Percentiles rank a stretch among this genome's conserved stretches.
Evolutionary conservation across 305 asterid genomes (phyloP).

Genomic region (Fraxinus albicans): DNA sequence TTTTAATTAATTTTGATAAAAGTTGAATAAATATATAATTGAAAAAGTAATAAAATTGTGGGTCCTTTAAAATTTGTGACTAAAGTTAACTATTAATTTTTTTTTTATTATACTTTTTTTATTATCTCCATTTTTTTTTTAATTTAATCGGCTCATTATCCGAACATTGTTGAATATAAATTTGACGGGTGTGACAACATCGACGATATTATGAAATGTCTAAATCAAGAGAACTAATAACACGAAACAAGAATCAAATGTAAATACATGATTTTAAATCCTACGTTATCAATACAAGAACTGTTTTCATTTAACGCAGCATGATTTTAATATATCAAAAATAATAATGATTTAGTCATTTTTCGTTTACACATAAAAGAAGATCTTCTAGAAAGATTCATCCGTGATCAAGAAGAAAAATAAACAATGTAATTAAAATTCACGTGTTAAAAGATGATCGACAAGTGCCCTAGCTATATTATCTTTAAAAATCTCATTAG

Average conservation of each 20-base stretch:
- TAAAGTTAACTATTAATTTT: too few relatives aligned
- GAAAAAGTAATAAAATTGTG: too few relatives aligned
- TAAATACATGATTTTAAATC: too few relatives aligned
- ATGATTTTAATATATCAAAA: not conserved
- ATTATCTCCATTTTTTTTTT: not conserved
- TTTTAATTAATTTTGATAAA: too few relatives aligned
- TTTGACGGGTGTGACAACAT: not conserved
- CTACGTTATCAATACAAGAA: not conserved
- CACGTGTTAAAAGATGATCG: not conserved
- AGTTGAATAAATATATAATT: too few relatives aligned
- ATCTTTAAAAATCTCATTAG: constrained; percentile 16
- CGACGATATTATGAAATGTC: not conserved
- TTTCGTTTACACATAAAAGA: not conserved
- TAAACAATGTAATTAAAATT: not conserved
- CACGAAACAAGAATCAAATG: not conserved
- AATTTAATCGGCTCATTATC: not conserved
- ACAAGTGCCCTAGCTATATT: not conserved
- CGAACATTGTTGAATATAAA: not conserved
- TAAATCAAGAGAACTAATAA: not conserved
- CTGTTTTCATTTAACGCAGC: not conserved
- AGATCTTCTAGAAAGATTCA: not conserved
- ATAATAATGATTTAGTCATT: not conserved
- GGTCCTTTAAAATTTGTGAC: too few relatives aligned
- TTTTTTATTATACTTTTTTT: too few relatives aligned
- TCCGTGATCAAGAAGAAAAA: not conserved